Conservation (phyloP, 2,329 filamentous ascomycete genomes). For the Colletotrichum filicis region DNA sequence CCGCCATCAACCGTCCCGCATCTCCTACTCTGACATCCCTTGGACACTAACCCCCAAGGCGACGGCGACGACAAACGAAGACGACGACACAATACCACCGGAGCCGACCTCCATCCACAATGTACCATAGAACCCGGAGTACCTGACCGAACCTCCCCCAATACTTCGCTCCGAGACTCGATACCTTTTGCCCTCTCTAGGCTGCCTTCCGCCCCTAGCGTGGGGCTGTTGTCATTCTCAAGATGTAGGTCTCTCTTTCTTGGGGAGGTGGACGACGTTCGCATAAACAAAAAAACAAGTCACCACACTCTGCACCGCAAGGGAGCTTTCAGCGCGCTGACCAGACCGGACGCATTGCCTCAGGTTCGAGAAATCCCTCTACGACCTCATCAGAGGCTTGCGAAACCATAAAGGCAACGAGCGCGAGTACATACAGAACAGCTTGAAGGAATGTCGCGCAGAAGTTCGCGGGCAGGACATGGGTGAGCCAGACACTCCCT, state of each 20-base stretch:
- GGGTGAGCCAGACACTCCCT: slow-evolving; percentile 64
- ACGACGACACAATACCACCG: slow-evolving; percentile 2
- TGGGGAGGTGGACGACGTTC: neutral
- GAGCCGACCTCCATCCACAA: slow-evolving; percentile 17
- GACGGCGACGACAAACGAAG: neutral
- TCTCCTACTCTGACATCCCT: slow-evolving; percentile 25
- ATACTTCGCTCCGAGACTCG: slow-evolving; percentile 2
- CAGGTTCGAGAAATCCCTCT: slow-evolving; percentile 99
- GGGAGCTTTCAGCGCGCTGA: neutral
- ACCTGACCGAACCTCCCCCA: slow-evolving; percentile 18
- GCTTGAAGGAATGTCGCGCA: slow-evolving; percentile 91
- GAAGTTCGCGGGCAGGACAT: slow-evolving; percentile 95
- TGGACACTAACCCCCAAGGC: neutral
- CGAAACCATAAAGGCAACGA: slow-evolving; percentile 96
- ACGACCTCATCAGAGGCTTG: slow-evolving; percentile 97
- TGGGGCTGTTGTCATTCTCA: slow-evolving; percentile 25
- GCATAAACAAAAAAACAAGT: neutral
- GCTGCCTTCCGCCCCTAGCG: slow-evolving; percentile 4
- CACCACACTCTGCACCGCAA: neutral
- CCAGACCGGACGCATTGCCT: slow-evolving; percentile 29
- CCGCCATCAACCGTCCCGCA: slow-evolving; percentile 25
- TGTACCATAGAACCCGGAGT: slow-evolving; percentile 20
- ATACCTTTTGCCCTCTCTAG: neutral
- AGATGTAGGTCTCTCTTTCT: slow-evolving; percentile 25
- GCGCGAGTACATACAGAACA: slow-evolving; percentile 93